Evolutionary conservation across 305 asterid species (phyloP), one percentile per base, ranked within the genome.

Genomic region (Solanum hybrid): DNA sequence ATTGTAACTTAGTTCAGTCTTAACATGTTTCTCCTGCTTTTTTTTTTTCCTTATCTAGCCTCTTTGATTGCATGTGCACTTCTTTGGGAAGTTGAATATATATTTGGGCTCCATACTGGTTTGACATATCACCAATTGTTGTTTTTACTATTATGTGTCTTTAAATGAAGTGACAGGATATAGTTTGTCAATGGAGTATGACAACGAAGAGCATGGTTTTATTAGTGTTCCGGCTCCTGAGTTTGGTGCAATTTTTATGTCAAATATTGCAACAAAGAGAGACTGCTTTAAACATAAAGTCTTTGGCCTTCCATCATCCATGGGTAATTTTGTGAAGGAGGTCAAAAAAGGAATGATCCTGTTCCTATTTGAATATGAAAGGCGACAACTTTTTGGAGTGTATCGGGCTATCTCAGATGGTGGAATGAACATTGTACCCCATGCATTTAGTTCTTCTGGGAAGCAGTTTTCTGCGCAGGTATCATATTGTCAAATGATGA

Each of bases 191-290:
- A 96, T 96, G 99, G 96, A 94, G 92, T 91, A 87, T 9, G 88
- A 88, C 9, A 91, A 89, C 37, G 94, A 92, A 82, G 92, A 93
- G 78, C 90, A 89, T 89, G 92, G 81, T 81, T 93, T 87, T 94
- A 61, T 85, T 85, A 67, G 89, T 88, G 98, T 96, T 91, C 90
- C 88, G n/a, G 82, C 90, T 67, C 99, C 98, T 79, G 96, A 95
- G 90, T 94, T 88, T 88, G 99, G 99, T 90, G 99, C 98, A 84
- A 96, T 97, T 91, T 95, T 97, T 91, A 94, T 97, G 96, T 92
- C 96, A 80, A 96, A 90, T 87, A 69, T 22, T 22, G 90, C 89
- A 87, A 94, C 97, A 74, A 95, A 90, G 93, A 93, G 90, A 89
- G 98, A 93, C 92, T 95, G 97, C 92, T 92, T 97, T 26, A 90